phyloP scores from a whole-genome alignment of 163 green algal genomes.

The Volvox carteri region DNA sequence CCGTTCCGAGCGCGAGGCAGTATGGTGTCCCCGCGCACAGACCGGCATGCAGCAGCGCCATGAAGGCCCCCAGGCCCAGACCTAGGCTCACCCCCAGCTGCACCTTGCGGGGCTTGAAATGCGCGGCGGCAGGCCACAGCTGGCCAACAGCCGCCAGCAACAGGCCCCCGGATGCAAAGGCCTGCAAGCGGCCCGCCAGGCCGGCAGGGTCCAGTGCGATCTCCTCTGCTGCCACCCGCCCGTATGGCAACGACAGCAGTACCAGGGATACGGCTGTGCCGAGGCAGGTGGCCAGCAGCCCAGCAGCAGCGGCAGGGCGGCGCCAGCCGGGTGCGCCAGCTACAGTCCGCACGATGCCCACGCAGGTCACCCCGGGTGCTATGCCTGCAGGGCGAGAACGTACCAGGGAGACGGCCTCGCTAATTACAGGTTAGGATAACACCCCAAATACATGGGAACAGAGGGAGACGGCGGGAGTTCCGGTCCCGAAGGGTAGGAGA shows the following conservation, averaged over 20 bases:
- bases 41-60: constrained; percentile 2
- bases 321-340: constrained; percentile 19
- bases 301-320: neutral
- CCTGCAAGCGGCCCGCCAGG: neutral
- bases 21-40: constrained; percentile 47
- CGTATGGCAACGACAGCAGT: constrained; percentile 32
- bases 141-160: constrained; percentile 51
- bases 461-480: too few species aligned
- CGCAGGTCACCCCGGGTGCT: neutral
- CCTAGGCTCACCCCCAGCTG: constrained; percentile 30
- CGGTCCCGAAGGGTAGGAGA: too few species aligned
- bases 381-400: constrained; percentile 7
- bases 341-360: constrained; percentile 21
- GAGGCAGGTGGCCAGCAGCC: neutral
- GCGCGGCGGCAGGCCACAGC: constrained; percentile 42
- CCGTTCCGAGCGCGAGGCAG: constrained; percentile 10
- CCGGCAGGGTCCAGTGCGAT: constrained; percentile 23
- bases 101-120: constrained; percentile 45
- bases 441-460: too few species aligned
- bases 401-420: too few species aligned
- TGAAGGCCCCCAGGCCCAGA: neutral
- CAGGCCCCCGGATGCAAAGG: constrained; percentile 42
- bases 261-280: neutral
- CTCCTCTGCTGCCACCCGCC: neutral
- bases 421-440: too few species aligned